phyloP scores from a whole-genome alignment of 352 stramenopile genomes.

The Blastocystis sp. region DNA sequence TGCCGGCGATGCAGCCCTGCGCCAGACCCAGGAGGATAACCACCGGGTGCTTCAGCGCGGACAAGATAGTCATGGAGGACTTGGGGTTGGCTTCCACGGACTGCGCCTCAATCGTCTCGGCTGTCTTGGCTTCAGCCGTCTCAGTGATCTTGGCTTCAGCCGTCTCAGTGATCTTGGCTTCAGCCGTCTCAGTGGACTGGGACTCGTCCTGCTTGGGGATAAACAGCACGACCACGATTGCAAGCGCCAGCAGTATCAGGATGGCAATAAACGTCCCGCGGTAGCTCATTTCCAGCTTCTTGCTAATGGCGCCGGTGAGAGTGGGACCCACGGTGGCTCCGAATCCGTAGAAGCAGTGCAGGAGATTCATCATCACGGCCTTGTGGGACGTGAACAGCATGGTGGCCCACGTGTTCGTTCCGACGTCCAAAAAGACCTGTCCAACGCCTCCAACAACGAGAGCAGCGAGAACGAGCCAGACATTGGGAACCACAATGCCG shows the following conservation, averaged over 20 bases:
- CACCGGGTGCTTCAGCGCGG: conserved; percentile 28
- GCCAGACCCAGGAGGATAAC: conserved; percentile 45
- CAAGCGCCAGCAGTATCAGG: not conserved
- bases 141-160: too few relatives aligned
- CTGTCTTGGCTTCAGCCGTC: too few relatives aligned
- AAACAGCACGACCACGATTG: conserved; percentile 25
- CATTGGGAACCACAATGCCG: conserved; percentile 9
- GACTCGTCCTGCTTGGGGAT: conserved; percentile 48
- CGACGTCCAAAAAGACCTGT: conserved; percentile 53
- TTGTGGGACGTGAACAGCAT: conserved; percentile 46
- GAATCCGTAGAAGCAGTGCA: conserved; percentile 68
- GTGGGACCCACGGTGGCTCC: conserved; percentile 59
- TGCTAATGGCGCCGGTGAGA: conserved; percentile 33
- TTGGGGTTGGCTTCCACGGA: not conserved
- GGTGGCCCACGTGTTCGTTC: conserved; percentile 49
- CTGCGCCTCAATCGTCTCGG: not conserved
- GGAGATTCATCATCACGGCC: conserved; percentile 63
- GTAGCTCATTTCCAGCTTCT: conserved; percentile 29
- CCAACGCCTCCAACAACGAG: conserved; percentile 34
- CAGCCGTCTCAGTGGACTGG: not conserved
- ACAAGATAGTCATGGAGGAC: conserved; percentile 19
- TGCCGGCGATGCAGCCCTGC: conserved; percentile 53
- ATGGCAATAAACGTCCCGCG: conserved; percentile 51
- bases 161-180: too few relatives aligned
- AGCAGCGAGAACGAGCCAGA: conserved; percentile 9